A percentile compares a stretch with the other conserved stretches of the same genome.
Evolutionary conservation across 2,329 filamentous ascomycete genomes (phyloP).

Genomic region (Cadophora malorum): DNA sequence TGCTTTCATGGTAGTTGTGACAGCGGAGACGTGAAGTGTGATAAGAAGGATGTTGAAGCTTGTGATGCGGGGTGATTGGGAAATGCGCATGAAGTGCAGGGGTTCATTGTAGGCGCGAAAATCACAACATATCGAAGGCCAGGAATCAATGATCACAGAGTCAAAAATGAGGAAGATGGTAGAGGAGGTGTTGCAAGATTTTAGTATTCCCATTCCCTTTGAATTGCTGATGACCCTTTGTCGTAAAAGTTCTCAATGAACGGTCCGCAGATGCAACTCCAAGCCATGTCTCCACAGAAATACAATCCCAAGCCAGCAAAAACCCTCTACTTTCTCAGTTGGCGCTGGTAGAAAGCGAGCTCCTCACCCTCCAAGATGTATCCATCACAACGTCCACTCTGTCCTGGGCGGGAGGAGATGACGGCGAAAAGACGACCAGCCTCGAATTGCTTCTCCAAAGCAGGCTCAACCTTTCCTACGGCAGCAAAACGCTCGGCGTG

Average conservation of each 20-base stretch:
- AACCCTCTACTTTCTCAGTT: constrained; percentile 90
- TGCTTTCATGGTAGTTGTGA: not conserved
- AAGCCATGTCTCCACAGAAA: constrained; percentile 44
- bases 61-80: constrained; percentile 35
- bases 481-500: constrained; percentile 84
- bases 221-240: constrained; percentile 39
- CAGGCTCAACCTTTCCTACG: constrained; percentile 88
- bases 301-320: constrained; percentile 40
- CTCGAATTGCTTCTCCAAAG: constrained; percentile 99
- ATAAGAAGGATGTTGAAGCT: constrained; percentile 16
- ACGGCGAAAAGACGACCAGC: constrained; percentile 96
- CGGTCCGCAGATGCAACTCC: constrained; percentile 42
- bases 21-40: constrained; percentile 5
- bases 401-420: constrained; percentile 89
- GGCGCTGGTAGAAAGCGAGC: constrained; percentile 99
- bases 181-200: constrained; percentile 20
- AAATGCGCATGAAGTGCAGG: constrained; percentile 1
- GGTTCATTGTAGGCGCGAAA: not conserved
- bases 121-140: not conserved
- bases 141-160: too few relatives aligned
- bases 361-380: constrained; percentile 99
- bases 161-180: not conserved
- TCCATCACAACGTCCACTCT: constrained; percentile 95
- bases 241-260: constrained; percentile 36
- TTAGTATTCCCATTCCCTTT: constrained; percentile 42